phyloP scores from a whole-genome alignment of 73 alveolate genomes.

The Halteria grandinella region DNA sequence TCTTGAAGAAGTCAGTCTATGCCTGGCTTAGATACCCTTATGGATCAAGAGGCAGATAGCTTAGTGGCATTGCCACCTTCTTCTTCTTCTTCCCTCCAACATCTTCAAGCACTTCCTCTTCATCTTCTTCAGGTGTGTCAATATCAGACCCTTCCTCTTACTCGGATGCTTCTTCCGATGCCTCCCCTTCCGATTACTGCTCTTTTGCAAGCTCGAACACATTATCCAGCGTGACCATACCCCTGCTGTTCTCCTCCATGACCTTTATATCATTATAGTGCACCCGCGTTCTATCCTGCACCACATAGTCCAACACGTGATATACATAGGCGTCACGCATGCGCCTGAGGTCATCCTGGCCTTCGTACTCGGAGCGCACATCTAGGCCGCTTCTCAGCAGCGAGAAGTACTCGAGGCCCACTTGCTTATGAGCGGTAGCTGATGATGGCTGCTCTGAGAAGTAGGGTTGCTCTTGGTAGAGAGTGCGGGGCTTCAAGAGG shows the following conservation, averaged over 20 bases:
- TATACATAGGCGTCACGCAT: conserved; percentile 22
- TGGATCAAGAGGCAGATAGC: neutral
- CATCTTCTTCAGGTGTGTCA: neutral
- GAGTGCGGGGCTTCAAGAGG: neutral
- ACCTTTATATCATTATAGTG: conserved; percentile 16
- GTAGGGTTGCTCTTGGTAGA: neutral
- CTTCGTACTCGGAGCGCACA: conserved; percentile 17
- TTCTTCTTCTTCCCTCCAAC: neutral
- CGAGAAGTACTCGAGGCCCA: conserved; percentile 25
- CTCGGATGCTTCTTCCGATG: neutral
- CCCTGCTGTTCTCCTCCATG: neutral
- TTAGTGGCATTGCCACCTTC: neutral
- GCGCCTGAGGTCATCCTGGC: conserved; percentile 15
- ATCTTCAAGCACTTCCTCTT: neutral
- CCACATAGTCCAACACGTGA: conserved; percentile 31
- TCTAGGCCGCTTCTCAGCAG: conserved; percentile 30
- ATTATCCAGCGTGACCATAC: conserved; percentile 36
- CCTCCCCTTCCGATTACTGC: too few species aligned
- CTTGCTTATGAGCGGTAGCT: neutral
- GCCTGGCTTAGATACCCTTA: neutral
- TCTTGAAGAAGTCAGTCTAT: neutral
- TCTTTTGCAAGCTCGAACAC: conserved; percentile 50
- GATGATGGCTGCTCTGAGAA: neutral
- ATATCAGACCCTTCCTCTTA: neutral
- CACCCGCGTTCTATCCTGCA: conserved; percentile 9